Evolutionary conservation across 768 basidiomycete species (phyloP).

Genomic region (Kwoniella bestiolae): DNA sequence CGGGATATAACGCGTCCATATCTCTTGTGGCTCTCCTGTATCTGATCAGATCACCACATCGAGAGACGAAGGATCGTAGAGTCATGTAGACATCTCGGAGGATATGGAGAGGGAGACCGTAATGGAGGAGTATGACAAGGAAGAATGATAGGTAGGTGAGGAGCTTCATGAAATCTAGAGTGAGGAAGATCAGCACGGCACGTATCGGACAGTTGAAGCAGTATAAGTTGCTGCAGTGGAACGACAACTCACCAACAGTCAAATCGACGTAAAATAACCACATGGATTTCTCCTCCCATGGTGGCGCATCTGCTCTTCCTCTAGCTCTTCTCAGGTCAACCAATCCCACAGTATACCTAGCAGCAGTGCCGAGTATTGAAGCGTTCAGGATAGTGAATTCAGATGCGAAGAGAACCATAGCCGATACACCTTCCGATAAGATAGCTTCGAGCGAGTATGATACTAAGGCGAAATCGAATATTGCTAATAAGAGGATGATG

Average conservation of each 20-base stretch:
- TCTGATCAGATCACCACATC: slow-evolving; percentile 82
- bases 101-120: slow-evolving; percentile 94
- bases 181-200: background rate
- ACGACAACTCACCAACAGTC: slow-evolving; percentile 69
- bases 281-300: slow-evolving; percentile 99
- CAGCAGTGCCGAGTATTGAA: slow-evolving; percentile 58
- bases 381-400: slow-evolving; percentile 62
- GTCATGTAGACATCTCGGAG: slow-evolving; percentile 97
- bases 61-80: slow-evolving; percentile 84
- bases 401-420: slow-evolving; percentile 91
- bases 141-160: slow-evolving; percentile 92
- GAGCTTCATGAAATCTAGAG: slow-evolving; percentile 86
- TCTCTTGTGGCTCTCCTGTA: slow-evolving; percentile 93
- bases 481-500: slow-evolving; percentile 75
- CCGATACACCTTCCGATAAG: slow-evolving; percentile 77
- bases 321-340: slow-evolving; percentile 78
- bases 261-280: slow-evolving; percentile 94
- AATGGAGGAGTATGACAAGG: slow-evolving; percentile 87
- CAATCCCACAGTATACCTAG: slow-evolving; percentile 80
- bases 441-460: slow-evolving; percentile 60
- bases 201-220: background rate
- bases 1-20: slow-evolving; percentile 94
- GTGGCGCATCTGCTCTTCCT: slow-evolving; percentile 61
- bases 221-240: background rate
- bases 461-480: slow-evolving; percentile 76